A percentile compares a stretch with the other conserved stretches of the same genome.
phyloP scores from a whole-genome alignment of 371 early-diverging fungal species.

The Mucor circinelloides region DNA sequence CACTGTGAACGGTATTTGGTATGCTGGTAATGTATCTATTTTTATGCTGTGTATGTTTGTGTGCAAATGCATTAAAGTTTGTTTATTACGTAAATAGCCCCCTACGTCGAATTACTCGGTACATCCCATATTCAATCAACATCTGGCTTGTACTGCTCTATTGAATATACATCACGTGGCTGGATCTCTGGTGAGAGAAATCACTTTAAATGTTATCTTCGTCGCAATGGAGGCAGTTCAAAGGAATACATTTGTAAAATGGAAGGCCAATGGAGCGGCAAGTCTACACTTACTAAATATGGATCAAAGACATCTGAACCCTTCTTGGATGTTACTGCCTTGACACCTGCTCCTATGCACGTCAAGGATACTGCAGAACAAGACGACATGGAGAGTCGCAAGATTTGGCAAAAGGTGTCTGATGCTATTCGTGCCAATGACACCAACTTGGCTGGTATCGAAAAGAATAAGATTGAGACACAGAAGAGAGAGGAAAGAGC shows the following conservation, averaged over 20 bases:
- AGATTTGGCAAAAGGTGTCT: constrained; percentile 73
- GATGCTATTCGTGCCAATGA: constrained; percentile 69
- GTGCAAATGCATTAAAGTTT: not conserved
- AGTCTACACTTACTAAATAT: constrained; percentile 55
- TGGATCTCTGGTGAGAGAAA: constrained; percentile 81
- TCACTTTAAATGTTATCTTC: constrained; percentile 63
- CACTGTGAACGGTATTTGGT: constrained; percentile 55
- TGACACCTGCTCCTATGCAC: constrained; percentile 38
- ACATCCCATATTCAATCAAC: constrained; percentile 67
- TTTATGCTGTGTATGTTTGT: not conserved
- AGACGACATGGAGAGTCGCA: constrained; percentile 65
- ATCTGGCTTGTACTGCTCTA: constrained; percentile 66
- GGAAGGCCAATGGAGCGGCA: constrained; percentile 69
- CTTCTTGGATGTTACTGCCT: constrained; percentile 61
- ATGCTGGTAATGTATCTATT: constrained; percentile 35
- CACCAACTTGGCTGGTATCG: constrained; percentile 63
- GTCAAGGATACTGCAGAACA: constrained; percentile 57
- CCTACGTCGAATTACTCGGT: constrained; percentile 76
- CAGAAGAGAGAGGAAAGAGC: constrained; percentile 66
- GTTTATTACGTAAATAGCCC: constrained; percentile 29
- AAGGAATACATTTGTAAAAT: constrained; percentile 60
- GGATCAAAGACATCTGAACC: constrained; percentile 43
- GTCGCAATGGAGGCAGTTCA: constrained; percentile 32
- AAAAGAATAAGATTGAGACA: constrained; percentile 75
- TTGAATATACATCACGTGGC: constrained; percentile 75